Evolutionary conservation across 345 rosid genomes (phyloP).

Genomic region (Eucalyptus sp.): DNA sequence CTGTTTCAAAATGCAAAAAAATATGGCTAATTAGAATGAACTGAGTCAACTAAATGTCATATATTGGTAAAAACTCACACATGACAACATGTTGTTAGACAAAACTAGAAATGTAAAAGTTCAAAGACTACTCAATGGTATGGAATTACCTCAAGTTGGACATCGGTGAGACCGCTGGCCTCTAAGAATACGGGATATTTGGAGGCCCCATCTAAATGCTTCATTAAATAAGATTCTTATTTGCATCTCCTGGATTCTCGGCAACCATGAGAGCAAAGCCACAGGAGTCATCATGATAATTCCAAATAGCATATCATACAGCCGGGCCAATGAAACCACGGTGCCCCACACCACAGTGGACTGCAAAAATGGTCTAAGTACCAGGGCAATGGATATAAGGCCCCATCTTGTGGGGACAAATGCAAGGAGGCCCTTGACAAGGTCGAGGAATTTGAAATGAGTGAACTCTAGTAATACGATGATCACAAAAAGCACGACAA

Average conservation of each 20-base stretch:
- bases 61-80: too few species aligned
- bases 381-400: constrained; percentile 55
- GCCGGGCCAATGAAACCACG: constrained; percentile 66
- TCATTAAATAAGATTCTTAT: constrained; percentile 79
- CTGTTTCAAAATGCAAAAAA: too few species aligned
- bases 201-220: constrained; percentile 47
- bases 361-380: constrained; percentile 25
- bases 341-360: constrained; percentile 50
- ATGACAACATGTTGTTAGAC: too few species aligned
- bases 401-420: constrained; percentile 93
- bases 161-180: too few species aligned
- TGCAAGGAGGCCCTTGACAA: constrained; percentile 63
- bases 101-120: too few species aligned
- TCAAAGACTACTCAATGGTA: too few species aligned
- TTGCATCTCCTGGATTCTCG: constrained; percentile 74
- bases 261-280: constrained; percentile 82
- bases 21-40: too few species aligned
- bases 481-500: constrained; percentile 28
- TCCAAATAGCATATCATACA: constrained; percentile 76
- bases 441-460: constrained; percentile 29
- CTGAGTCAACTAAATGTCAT: too few species aligned
- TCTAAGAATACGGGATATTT: too few species aligned
- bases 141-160: too few species aligned
- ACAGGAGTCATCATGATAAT: constrained; percentile 61
- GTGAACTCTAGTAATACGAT: constrained; percentile 33